Evolutionary conservation across 768 basidiomycete species (phyloP).

Genomic region (Trametes elegans): DNA sequence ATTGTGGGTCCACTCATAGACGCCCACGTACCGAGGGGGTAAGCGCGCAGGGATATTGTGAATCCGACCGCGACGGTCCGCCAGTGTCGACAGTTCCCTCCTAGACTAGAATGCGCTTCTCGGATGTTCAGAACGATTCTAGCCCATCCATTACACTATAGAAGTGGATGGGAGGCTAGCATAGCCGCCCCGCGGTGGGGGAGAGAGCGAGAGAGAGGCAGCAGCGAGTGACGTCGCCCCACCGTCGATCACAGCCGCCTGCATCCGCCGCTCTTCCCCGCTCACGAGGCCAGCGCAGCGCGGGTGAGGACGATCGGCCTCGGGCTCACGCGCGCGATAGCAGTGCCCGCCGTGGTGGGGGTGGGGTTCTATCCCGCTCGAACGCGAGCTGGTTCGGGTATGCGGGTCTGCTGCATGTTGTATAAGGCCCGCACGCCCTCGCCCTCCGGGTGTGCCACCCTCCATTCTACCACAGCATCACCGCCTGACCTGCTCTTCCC

Average conservation of each 20-base stretch:
- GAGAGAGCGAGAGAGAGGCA: not conserved
- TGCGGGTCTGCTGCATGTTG: not conserved
- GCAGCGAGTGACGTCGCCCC: not conserved
- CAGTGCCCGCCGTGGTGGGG: not conserved
- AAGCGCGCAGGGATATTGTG: too few relatives aligned
- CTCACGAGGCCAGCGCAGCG: not conserved
- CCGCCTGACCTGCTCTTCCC: not conserved
- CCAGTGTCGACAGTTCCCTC: too few relatives aligned
- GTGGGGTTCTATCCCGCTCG: not conserved
- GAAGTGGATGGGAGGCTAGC: too few relatives aligned
- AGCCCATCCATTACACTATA: too few relatives aligned
- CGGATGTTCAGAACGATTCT: not conserved
- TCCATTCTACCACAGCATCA: not conserved
- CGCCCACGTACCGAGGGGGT: not conserved
- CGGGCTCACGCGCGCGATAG: not conserved
- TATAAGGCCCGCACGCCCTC: constrained; percentile 1
- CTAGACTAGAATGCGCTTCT: too few relatives aligned
- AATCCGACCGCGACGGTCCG: not conserved
- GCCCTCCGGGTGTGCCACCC: not conserved
- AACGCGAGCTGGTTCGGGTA: not conserved
- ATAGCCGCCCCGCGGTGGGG: too few relatives aligned
- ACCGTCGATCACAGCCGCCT: constrained; percentile 8
- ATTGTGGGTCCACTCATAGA: not conserved
- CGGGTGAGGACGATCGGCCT: not conserved
- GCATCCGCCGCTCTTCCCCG: not conserved